Evolutionary conservation across 495 filamentous ascomycete species (phyloP), one percentile per base, ranked within the genome.

Genomic region (Podospora didyma): DNA sequence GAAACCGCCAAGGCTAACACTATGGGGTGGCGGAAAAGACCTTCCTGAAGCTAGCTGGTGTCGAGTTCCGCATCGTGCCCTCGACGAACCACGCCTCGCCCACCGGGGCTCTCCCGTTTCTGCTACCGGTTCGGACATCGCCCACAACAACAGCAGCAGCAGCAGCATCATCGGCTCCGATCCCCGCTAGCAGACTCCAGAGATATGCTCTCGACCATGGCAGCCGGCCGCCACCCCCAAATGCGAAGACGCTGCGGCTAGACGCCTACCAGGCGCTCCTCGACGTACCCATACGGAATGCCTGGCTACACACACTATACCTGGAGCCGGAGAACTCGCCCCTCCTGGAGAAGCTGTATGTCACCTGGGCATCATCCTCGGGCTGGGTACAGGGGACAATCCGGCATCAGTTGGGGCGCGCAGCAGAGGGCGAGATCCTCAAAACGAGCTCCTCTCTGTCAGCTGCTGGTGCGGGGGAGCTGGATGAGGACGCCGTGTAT

Each of bases 1-100:
- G 39, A 14, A 14, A 14, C 39, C 12, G 39, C 4, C 39, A 16
- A 42, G n/a, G 39, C 39, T 42, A 42, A 42, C 39, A 42, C n/a
- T 14, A 5, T 42, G 5, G 39, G 14, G 12, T 16, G 12, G 12
- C 14, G 7, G 20, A 34, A 42, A 69, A 97, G 92, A 84, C 91
- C 51, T 96, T 92, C 73, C 77, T 98, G 54, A 90, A 84, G 65
- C 86, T 97, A 64, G 76, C 81, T 56, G 79, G 79, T 19, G 78
- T 96, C 41, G 69, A 83, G n/a, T 89, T 89, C 66, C 73, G 75
- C 49, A 75, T 85, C n/a, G 73, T 85, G 14, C 72, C 89, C 10
- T 94, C 92, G 17, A 96, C 83, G 59, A 97, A 97, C 70, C 94
- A 97, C 72, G 91, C 94, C 41, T 96, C 92, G 12, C 93, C 94